A percentile compares a stretch with the other conserved stretches of the same genome.
These are phyloP conservation scores for Clathrospora elynae DNA, from an alignment of 2,329 filamentous ascomycete genomes.

Conservation along the genomic window DNA sequence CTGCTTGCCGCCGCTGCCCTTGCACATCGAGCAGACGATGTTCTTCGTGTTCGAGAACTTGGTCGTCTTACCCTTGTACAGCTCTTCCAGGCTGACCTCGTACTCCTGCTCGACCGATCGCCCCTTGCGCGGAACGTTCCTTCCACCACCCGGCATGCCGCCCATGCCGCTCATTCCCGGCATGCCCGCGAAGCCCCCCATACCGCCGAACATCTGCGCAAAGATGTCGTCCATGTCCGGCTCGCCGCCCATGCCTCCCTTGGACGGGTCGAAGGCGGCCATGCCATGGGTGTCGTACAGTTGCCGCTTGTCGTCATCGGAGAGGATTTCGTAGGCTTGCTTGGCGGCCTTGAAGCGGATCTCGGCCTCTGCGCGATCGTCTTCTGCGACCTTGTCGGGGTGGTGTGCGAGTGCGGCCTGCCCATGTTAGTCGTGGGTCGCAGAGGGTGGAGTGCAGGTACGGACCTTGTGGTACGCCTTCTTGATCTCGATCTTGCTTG, in stretches of 20 bases:
- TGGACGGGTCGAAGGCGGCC: slow-evolving; percentile 85
- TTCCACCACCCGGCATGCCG: slow-evolving; percentile 58
- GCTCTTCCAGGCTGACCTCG: slow-evolving; percentile 86
- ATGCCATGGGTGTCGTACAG: slow-evolving; percentile 95
- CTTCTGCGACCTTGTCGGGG: slow-evolving; percentile 92
- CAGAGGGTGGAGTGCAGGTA: no score
- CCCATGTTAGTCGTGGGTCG: no score
- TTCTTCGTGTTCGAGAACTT: slow-evolving; percentile 97
- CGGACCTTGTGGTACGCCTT: slow-evolving; percentile 93
- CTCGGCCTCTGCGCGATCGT: slow-evolving; percentile 83
- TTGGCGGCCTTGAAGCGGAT: slow-evolving; percentile 90
- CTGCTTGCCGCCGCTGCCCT: slow-evolving; percentile 87
- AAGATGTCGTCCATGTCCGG: slow-evolving; percentile 91
- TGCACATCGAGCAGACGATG: slow-evolving; percentile 83
- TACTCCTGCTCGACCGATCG: slow-evolving; percentile 89
- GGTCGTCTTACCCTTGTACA: slow-evolving; percentile 98
- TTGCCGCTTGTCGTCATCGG: slow-evolving; percentile 89
- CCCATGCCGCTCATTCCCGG: slow-evolving; percentile 66
- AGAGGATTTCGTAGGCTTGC: slow-evolving; percentile 96
- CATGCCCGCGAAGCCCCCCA: slow-evolving; percentile 50
- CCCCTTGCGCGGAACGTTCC: slow-evolving; percentile 66
- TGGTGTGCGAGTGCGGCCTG: slow-evolving; percentile 87
- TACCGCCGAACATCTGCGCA: slow-evolving; percentile 79
- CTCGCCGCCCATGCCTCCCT: slow-evolving; percentile 65
- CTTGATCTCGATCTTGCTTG: slow-evolving; percentile 82